Evolutionary conservation across 2,329 filamentous ascomycete genomes (phyloP), one percentile per base, ranked within the genome.

Genomic region (Aureobasidium zeae): DNA sequence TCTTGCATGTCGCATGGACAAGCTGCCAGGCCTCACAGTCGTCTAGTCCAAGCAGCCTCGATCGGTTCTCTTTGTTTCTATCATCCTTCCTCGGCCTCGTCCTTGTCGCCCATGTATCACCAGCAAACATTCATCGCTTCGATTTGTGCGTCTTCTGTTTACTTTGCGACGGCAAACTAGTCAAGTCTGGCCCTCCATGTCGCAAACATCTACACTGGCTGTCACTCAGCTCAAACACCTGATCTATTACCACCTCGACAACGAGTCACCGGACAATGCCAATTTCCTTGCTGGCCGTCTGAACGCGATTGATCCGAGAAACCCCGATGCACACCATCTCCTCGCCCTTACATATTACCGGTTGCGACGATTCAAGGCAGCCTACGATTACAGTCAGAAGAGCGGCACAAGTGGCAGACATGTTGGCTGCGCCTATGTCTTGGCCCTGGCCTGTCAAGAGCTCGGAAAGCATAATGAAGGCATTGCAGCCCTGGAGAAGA

Each of bases 281-380:
- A 79, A 94, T 30, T 98, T 98, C 67, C 86, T 94, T 49, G 84
- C 91, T 48, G 86, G 89, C 57, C 79, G 91, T 51, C 76, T 95
- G 15, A 74, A 79, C 49, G 88, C 86, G 38, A 84, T 89, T 55
- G 89, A 96, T 55, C 77, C 83, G 17, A 79, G 83, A 55, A 84
- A 81, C 15, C 73, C 76, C 47, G 91, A 98, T 63, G 81, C 86
- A 21, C 73, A 79, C 33, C 88, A 94, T 60, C 76, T 98, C 10
- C 70, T 94, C 35, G 79, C 88, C 11, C 76, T 94, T 33, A 93
- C 86, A 58, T 81, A 95, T 63, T 74, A 91, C 39, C 83, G 85
- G 38, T 75, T 86, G 33, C 84, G 86, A 22, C 83, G 94, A 59
- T 75, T 80, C 57, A 86, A 86, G 57, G 85, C 87, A 10, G 88